Evolutionary conservation across 495 filamentous ascomycete species (phyloP), one percentile per base, ranked within the genome.

Genomic region (Tuber microsphaerosporum): DNA sequence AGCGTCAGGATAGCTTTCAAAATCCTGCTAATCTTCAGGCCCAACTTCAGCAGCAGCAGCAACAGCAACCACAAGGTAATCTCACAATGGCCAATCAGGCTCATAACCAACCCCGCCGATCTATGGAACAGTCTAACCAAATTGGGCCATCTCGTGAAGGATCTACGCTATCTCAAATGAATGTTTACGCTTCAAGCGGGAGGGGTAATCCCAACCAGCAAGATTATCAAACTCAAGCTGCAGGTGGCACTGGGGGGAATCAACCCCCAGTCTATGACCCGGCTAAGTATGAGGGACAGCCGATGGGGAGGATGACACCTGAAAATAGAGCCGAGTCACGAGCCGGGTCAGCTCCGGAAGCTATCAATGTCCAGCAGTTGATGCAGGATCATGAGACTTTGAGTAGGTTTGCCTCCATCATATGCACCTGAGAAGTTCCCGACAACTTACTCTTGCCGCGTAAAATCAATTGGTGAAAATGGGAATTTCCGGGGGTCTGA

Each of bases 401-500:
- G 88, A 82, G 87, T 79, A 88, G 85, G 82, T 79, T 73, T 42
- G 86, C 85, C 56, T 46, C 86, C 73, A 84, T 84, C 81, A 82
- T 81, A 73, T 86, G 86, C 73, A 84, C 84, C 78, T 84, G 85
- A 19, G 85, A 85, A 74, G 20, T 17, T 37, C 19, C 26, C 22
- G 20, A 19, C 41, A 14, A 31, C 26, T n/a, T 73, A 19, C 39
- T 45, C 56, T 56, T 65, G 70, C 44, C 41, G 19, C n/a, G 2
- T 43, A 85, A 88, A 39, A 83, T 83, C 71, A 83, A 85, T 51
- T 84, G 85, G 75, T 80, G 81, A 75, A 80, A 65, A 75, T 43
- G 87, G 91, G 61, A 83, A 86, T 65, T 34, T 65, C 56, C 1
- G 86, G 86, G 69, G 87, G 88, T 74, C 80, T 88, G 41, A 89